Conservation (phyloP, 306 rosid species). For the Casuarina equisetifolia region DNA sequence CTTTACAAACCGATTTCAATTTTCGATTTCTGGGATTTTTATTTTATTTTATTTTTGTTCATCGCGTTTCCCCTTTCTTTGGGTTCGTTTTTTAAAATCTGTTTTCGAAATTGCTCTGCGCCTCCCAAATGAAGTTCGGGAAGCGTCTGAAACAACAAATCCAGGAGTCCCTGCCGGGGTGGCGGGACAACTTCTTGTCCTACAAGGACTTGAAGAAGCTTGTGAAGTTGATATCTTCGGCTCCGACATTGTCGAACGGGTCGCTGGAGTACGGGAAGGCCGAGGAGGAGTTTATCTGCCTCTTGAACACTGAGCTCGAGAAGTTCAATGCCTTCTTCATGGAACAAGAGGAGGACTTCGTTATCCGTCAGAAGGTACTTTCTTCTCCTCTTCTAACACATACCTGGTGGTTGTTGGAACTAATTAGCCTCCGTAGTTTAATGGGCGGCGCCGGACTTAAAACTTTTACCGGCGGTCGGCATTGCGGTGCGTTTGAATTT, state of each 20-base stretch:
- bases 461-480: background rate
- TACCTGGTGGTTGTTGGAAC: background rate
- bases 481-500: background rate
- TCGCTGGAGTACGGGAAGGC: conserved; percentile 40
- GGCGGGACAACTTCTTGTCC: conserved; percentile 79
- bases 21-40: background rate
- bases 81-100: background rate
- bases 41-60: background rate
- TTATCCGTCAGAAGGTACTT: conserved; percentile 67
- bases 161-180: conserved; percentile 62
- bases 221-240: conserved; percentile 42
- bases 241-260: conserved; percentile 34
- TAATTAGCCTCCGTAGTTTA: background rate
- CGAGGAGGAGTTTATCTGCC: conserved; percentile 58
- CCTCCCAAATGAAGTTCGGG: conserved; percentile 67
- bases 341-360: conserved; percentile 84
- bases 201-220: conserved; percentile 87
- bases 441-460: too few relatives aligned
- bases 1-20: background rate
- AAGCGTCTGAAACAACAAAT: conserved; percentile 77
- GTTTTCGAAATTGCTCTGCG: background rate
- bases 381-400: background rate
- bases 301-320: conserved; percentile 81
- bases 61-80: background rate
- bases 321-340: conserved; percentile 80